Conservation (phyloP, 2,329 filamentous ascomycete genomes). For the Botrytis medusae region DNA sequence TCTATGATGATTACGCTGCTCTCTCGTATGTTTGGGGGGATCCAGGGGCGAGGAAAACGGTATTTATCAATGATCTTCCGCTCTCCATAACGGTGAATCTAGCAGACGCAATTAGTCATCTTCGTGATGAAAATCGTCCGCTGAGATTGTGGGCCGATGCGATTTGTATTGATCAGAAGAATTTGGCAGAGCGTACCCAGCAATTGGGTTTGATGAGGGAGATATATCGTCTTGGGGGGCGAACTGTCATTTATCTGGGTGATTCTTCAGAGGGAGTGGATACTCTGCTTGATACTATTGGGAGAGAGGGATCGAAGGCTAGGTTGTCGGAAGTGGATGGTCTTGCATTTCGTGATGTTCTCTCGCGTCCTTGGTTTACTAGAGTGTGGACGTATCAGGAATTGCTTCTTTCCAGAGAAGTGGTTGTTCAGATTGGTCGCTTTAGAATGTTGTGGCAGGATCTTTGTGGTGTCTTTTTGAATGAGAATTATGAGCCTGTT, state of each 20-base stretch:
- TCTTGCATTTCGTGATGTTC: neutral
- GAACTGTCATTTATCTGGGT: neutral
- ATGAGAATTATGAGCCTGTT: neutral
- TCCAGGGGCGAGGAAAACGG: neutral
- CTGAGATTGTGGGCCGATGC: neutral
- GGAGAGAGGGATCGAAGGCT: neutral
- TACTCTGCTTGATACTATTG: neutral
- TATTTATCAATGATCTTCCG: neutral
- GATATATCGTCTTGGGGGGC: neutral
- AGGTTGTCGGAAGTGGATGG: neutral
- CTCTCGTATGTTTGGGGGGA: neutral
- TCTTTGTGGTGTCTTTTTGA: neutral
- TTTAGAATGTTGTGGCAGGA: neutral
- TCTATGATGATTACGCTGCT: neutral
- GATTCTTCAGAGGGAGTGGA: neutral
- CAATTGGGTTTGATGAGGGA: neutral
- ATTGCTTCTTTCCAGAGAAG: neutral
- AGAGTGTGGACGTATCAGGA: slow-evolving; percentile 13
- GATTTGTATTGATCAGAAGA: neutral
- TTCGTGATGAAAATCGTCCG: neutral
- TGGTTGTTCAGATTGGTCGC: neutral
- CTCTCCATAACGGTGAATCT: neutral
- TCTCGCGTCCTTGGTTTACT: neutral
- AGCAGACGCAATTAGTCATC: neutral
- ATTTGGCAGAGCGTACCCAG: neutral